Percentiles rank a stretch among this genome's conserved stretches.
Conservation (phyloP, 2,329 filamentous ascomycete species). For the Mollisia scopiformis region DNA sequence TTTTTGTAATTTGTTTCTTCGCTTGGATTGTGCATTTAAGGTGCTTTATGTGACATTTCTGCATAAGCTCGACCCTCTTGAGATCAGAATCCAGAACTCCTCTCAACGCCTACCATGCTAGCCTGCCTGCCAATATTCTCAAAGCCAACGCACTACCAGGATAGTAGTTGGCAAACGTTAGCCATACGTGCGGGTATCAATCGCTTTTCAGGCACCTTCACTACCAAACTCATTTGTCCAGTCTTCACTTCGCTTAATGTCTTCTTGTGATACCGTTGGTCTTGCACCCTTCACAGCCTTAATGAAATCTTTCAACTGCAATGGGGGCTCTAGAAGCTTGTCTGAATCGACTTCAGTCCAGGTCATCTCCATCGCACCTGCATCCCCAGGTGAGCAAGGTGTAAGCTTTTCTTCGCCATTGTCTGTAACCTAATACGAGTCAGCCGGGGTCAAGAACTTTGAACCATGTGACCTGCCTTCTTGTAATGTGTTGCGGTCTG, state of each 20-base stretch:
- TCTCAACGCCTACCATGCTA: slow-evolving; percentile 28
- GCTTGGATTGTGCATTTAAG: background rate
- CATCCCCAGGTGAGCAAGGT: slow-evolving; percentile 91
- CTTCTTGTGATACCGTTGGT: slow-evolving; percentile 87
- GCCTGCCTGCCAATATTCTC: slow-evolving; percentile 1
- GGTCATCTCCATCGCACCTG: slow-evolving; percentile 86
- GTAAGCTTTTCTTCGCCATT: slow-evolving; percentile 73
- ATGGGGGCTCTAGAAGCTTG: slow-evolving; percentile 80
- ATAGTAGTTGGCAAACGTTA: background rate
- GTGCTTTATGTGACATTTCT: slow-evolving; percentile 17
- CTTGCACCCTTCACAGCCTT: slow-evolving; percentile 86
- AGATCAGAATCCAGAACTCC: slow-evolving; percentile 20
- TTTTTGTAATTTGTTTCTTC: background rate
- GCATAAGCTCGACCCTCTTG: slow-evolving; percentile 1
- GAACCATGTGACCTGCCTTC: slow-evolving; percentile 56
- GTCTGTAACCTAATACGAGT: slow-evolving; percentile 61
- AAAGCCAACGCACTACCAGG: background rate
- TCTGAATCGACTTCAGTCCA: slow-evolving; percentile 89
- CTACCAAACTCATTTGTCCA: slow-evolving; percentile 98
- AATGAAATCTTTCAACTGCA: slow-evolving; percentile 89
- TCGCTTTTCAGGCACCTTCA: slow-evolving; percentile 61
- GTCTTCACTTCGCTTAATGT: slow-evolving; percentile 81
- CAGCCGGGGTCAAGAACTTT: background rate
- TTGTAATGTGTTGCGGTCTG: slow-evolving; percentile 98
- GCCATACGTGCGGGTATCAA: background rate